Base-by-base conservation (phyloP, 306 rosid genomes). In the Sechiopsis laciniata region DNA sequence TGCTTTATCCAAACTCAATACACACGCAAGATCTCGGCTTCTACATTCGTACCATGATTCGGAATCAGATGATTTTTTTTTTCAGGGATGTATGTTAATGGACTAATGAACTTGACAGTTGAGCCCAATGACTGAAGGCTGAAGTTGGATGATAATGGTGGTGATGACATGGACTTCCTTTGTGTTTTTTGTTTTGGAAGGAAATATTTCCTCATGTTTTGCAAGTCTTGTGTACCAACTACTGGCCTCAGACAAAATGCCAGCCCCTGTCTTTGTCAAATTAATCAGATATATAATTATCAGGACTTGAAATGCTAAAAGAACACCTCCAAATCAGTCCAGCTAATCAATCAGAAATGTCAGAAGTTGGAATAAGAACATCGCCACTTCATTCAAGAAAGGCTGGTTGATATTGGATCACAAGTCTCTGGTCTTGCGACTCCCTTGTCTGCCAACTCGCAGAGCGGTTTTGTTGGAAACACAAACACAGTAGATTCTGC, bases 391-490 rank as follows among this genome's bases (percentile, higher is more conserved):
- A 19, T 68, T 68, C 73, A 68, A 46, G 73, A 46, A 22, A 69
- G 68, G 71, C 61, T 55, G 79, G 73, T 50, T 8, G 56, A 50
- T 78, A 88, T 78, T 87, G 87, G 57, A 79, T 84, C 69, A 74
- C 85, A 55, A 87, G 70, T 15, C 80, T 85, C 90, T 66, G 68
- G 55, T 74, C 82, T 79, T 55, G 75, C 55, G 76, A 66, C 87
- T 71, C 80, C 78, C 51, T 74, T 76, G 62, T 77, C 82, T 64
- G 81, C 69, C 67, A 74, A 81, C 82, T 83, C 81, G 78, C 89
- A 90, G 12, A 79, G 85, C 76, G 98, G 97, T 76, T 89, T 83
- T 20, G 92, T 85, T 68, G 98, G 98, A 64, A 86, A 94, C 70
- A 94, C 88, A 68, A 90, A 94, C 62, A 85, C 74, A 16, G 82